Evolutionary conservation across 495 filamentous ascomycete genomes (phyloP), one percentile per base, ranked within the genome.

Genomic region (Geopyxis carbonaria): DNA sequence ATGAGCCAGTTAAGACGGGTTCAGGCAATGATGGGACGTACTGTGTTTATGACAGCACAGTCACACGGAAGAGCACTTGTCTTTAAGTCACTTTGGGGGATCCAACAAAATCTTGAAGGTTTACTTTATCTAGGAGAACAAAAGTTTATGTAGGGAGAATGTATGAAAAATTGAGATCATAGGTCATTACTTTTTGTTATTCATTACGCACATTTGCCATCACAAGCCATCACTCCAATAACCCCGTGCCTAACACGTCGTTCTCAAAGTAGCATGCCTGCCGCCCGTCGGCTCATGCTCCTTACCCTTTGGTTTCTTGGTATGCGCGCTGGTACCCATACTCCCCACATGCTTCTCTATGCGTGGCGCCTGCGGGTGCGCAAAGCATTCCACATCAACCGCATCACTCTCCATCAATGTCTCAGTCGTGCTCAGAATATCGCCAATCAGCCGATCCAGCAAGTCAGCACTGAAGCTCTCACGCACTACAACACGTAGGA

Each of bases 391-490:
- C 27, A 70, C 21, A 32, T 67, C 65, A 10, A 65, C 56, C 37
- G 61, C 55, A 42, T 73, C 69, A 14, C 62, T 56, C 0, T 65
- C 56, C 55, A 65, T 47, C 23, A 48, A 24, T 15, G 43, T 54
- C 28, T 54, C 47, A n/a, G 44, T 51, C 6, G 13, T 30, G 20
- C 43, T 47, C 22, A 48, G 31, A 42, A 46, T 58, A 25, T 50
- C 47, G 5, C 34, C 34, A 15, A 58, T 57, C 30, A 59, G 67
- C 73, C 45, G 60, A 46, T 82, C 76, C 1, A 83, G 56, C 22
- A 82, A 55, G 49, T 81, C 77, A 20, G 78, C 57, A 24, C 64
- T 72, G 71, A 83, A 75, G 46, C 60, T 69, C 61, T 80, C 75
- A 13, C 78, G 62, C 7, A 83, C 60, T 1, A 80, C 78, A 7